Base-by-base conservation (phyloP, 306 rosid species). In the Benincasa hispida region DNA sequence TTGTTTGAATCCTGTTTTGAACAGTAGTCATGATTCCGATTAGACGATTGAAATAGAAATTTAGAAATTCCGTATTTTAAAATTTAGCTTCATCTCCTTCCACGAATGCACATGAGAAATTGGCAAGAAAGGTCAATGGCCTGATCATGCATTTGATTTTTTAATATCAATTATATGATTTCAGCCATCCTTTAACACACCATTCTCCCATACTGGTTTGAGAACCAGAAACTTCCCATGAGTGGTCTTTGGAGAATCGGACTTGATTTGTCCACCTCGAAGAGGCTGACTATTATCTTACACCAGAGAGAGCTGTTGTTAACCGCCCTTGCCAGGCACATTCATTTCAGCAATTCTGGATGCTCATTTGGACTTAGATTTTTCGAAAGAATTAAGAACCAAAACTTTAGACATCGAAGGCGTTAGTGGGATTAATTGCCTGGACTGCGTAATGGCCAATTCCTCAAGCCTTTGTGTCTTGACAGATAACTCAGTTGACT, bases 391-490 rank as follows among this genome's bases (percentile, higher is more conserved):
- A 88, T 65, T 90, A 77, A 84, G 89, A 56, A 82, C 91, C 97
- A 80, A 85, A 74, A 91, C 82, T 84, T 94, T 94, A 18, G 95
- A 89, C 96, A 91, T 76, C 41, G 90, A 87, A n/a, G 98, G 96
- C 32, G 92, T 94, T 80, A 94, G 91, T 51, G 99, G 99, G 80
- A 94, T 90, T 82, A 94, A 81, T 79, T 94, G 99, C 86, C 96
- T 89, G 54, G 98, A 92, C 83, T 94, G 96, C 85, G 92, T 94
- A 53, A 94, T 86, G 77, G 97, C 97, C 85, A 94, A 82, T 73
- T 94, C 99, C 84, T 94, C 99, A 10, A 89, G 99, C 86, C 99
- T 90, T 54, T 94, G 99, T n/a, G 95, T 87, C 84, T 89, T 86
- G 75, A 86, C 87, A 10, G 86, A 88, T 77, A 87, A 81, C 97